Base-by-base conservation (phyloP, 306 rosid species). In the Trichosanthes truncata region DNA sequence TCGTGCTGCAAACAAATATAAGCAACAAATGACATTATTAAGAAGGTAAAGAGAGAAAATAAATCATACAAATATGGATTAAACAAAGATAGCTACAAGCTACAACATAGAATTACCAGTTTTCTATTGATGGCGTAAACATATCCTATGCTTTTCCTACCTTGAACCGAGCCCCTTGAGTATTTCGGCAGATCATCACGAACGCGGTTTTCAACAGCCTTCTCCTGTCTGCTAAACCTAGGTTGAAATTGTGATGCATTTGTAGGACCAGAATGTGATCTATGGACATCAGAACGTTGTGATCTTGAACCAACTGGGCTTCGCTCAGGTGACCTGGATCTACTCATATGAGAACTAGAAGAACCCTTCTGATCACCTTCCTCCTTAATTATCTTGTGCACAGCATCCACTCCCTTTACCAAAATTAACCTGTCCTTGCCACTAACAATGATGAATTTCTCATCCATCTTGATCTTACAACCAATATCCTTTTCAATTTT, bases 121-220 rank as follows among this genome's bases (percentile, higher is more conserved):
- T 90, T 86, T 83, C 85, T 91, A 95, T 83, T 82, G 90, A 88
- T 81, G 90, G 82, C 82, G 74, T 85, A 88, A 90, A 87, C 88
- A 92, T 83, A 91, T 85, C 91, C 98, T 89, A 92, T 68, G 89
- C 89, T 86, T 88, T 87, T 89, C 99, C 98, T 96, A 96, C 99
- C 99, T 93, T 93, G 98, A 86, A 95, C 92, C 82, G 99, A 87
- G 88, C 85, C 88, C 87, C 96, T 91, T 83, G 97, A 82, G 79
- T 88, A 79, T 72, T 91, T 96, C 77, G 87, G 92, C 86, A 87
- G 63, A 80, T 89, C 91, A 82, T 93, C 96, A 68, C 89, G 95
- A 18, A 87, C 80, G 67, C 88, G 92, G 11, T 90, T 91, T 86
- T 96, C 96, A 73, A 89, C 85, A 81, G 84, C 82, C 82, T 93